Evolutionary conservation across 805 yeast species (phyloP).

Genomic region (Candida bentonensis): DNA sequence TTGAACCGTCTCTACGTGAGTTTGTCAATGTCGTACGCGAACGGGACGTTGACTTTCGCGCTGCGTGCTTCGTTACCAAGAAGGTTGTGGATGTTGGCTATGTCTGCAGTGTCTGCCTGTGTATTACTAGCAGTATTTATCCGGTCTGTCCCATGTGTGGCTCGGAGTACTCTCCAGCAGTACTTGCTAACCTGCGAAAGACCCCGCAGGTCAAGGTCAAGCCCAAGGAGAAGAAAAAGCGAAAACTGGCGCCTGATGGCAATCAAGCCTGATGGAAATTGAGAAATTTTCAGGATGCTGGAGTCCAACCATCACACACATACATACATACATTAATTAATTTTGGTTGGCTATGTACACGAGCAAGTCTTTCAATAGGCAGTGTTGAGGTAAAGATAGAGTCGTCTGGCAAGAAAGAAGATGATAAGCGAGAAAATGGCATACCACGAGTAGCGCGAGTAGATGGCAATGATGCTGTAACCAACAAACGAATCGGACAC

Average conservation of each 20-base stretch:
- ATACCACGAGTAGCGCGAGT: background rate
- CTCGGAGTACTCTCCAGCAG: constrained; percentile 29
- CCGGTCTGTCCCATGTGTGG: constrained; percentile 82
- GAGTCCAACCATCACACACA: too few species aligned
- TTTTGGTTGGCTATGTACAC: too few species aligned
- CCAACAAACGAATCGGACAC: background rate
- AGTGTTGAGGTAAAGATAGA: too few species aligned
- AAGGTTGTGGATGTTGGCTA: constrained; percentile 83
- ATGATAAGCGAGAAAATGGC: background rate
- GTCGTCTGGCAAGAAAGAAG: background rate
- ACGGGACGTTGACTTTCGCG: constrained; percentile 79
- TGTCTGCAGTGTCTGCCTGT: constrained; percentile 89
- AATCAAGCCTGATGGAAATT: too few species aligned
- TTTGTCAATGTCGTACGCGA: constrained; percentile 69
- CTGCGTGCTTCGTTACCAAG: constrained; percentile 88
- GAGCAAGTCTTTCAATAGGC: too few species aligned
- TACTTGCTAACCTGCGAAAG: background rate
- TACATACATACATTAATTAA: too few species aligned
- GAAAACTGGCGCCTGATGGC: too few species aligned
- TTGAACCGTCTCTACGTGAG: constrained; percentile 74
- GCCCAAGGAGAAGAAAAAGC: background rate
- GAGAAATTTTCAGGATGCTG: too few species aligned
- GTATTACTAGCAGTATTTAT: constrained; percentile 35
- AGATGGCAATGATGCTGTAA: background rate
- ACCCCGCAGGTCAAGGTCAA: background rate